These are phyloP conservation scores for Pleurotus giganteus DNA, from an alignment of 768 basidiomycete species.

Conservation along the genomic window DNA sequence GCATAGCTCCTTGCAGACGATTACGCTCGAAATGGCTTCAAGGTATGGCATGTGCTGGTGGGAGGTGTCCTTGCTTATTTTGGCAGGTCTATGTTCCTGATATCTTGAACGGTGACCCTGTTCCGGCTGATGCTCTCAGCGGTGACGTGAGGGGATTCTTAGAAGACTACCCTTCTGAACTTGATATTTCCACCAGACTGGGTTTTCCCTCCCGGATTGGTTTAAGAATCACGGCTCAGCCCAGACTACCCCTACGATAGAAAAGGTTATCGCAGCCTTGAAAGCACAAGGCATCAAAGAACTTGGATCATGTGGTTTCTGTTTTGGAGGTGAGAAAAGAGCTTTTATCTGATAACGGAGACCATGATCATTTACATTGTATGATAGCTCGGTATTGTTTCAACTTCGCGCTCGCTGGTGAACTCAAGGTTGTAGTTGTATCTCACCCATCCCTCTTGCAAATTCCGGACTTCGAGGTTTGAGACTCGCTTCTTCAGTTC, in stretches of 20 bases:
- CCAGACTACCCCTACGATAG: conserved; percentile 44
- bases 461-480: conserved; percentile 60
- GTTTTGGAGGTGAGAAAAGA: conserved; percentile 54
- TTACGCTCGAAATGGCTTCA: conserved; percentile 45
- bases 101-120: conserved; percentile 39
- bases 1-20: conserved; percentile 38
- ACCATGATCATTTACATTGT: background rate
- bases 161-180: background rate
- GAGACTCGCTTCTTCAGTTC: background rate
- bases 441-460: conserved; percentile 65
- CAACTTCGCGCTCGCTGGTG: conserved; percentile 58
- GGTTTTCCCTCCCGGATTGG: conserved; percentile 43
- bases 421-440: conserved; percentile 45
- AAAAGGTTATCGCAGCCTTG: conserved; percentile 56
- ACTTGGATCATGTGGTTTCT: conserved; percentile 67
- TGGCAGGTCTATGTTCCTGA: conserved; percentile 38
- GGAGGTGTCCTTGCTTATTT: background rate
- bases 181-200: conserved; percentile 15
- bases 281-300: conserved; percentile 55
- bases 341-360: background rate
- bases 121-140: conserved; percentile 33
- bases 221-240: conserved; percentile 36
- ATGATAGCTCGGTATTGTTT: conserved; percentile 51
- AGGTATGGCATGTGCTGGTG: conserved; percentile 20
- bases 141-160: conserved; percentile 23